phyloP scores from a whole-genome alignment of 2,329 filamentous ascomycete species.

The Pseudohalonectria lignicola region DNA sequence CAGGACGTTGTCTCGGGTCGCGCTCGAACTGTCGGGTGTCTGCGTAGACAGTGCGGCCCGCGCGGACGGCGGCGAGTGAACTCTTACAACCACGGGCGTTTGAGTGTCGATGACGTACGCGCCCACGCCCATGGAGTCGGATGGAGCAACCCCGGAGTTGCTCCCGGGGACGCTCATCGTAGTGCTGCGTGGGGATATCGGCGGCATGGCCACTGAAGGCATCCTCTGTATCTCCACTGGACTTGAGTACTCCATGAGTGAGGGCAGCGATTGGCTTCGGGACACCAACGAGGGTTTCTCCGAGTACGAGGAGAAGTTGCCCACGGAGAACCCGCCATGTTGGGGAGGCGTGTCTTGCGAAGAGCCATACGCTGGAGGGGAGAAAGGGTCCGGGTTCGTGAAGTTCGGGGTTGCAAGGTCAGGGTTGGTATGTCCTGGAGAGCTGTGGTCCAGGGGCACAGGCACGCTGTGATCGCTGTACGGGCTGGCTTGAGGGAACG shows the following conservation, averaged over 20 bases:
- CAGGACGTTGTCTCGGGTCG: constrained; percentile 14
- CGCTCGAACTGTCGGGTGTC: constrained; percentile 11
- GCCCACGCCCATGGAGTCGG: background rate
- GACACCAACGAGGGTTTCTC: background rate
- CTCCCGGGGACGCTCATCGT: constrained; percentile 1
- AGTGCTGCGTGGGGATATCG: background rate
- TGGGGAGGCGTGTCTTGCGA: background rate
- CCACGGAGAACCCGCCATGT: background rate
- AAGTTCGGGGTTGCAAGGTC: background rate
- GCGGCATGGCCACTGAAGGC: background rate
- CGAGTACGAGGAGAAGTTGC: background rate
- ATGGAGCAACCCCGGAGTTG: no score
- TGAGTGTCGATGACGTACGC: constrained; percentile 9
- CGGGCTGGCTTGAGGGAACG: no score
- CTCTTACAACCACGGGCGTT: constrained; percentile 13
- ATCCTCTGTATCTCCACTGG: constrained; percentile 1
- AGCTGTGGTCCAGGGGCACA: no score
- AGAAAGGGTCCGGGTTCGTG: background rate
- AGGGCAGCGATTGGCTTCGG: constrained; percentile 6
- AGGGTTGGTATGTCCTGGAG: no score
- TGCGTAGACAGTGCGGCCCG: constrained; percentile 6
- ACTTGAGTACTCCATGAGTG: constrained; percentile 11
- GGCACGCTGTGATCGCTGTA: no score
- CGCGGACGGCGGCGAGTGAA: constrained; percentile 1
- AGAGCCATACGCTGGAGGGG: background rate